Base-by-base conservation (phyloP, 495 filamentous ascomycete genomes). In the Tricharina praecox region DNA sequence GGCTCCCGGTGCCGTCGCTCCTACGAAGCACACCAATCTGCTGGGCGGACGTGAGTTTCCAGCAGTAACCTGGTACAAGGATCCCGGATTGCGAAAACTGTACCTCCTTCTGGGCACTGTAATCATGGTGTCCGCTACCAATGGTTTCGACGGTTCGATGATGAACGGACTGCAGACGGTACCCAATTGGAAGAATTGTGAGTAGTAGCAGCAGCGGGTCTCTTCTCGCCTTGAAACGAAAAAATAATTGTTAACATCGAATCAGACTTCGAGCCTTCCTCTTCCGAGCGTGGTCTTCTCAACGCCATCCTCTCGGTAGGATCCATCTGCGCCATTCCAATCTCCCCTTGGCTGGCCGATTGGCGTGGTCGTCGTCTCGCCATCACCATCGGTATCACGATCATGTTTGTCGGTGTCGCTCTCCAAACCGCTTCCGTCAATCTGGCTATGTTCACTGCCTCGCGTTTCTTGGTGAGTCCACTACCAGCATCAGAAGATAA, bases 231-330 rank as follows among this genome's bases (percentile, higher is more conserved):
- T 2, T 13, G 20, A 3, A 10, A 10, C 10, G 11, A 15, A 15
- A 20, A 40, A 11, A 20, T n/a, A 1, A 40, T 18, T 7, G 1
- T 21, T 21, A 18, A 40, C 3, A 40, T 15, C 37, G 47, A 28
- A 26, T 34, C 18, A 57, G 54, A 57, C 20, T 57, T 55, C 34
- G 30, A 75, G 50, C 78, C 78, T 0, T 35, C 53, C 13, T 71
- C 70, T 3, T 63, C 67, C 1, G 62, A 64, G 45, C 70, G 77
- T 20, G 78, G 78, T 61, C 68, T 82, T 32, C 70, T 84, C 8
- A 73, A 68, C 43, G 73, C 75, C n/a, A 69, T 81, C 55, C 77
- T 81, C 69, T 74, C 76, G 52, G 73, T 81, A 48, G 78, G 78
- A 49, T 74, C 69, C 46, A 67, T 82, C 51, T 66, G 64, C 33